phyloP scores from a whole-genome alignment of 768 basidiomycete species.

The Serendipita sp. region DNA sequence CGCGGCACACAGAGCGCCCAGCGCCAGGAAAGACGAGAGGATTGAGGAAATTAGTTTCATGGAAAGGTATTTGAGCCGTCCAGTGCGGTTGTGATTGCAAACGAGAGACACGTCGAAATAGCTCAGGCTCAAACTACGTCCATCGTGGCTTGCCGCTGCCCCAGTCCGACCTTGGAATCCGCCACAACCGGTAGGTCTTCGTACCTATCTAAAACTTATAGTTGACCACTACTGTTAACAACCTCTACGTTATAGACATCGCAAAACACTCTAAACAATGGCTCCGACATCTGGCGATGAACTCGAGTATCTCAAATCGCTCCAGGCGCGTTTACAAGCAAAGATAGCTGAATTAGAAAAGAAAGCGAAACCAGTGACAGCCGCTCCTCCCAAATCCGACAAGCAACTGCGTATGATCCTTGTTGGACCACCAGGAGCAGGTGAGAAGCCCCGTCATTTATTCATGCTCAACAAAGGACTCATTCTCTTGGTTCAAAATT shows the following conservation, averaged over 20 bases:
- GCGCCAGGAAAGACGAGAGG: conserved; percentile 17
- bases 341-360: conserved; percentile 74
- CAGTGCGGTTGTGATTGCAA: not conserved
- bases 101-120: not conserved
- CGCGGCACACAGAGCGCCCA: conserved; percentile 22
- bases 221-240: not conserved
- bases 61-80: not conserved
- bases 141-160: not conserved
- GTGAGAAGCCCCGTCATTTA: conserved; percentile 28
- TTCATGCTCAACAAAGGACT: not conserved
- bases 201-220: not conserved
- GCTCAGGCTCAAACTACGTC: not conserved
- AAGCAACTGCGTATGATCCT: conserved; percentile 80
- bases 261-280: conserved; percentile 1
- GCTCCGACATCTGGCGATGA: conserved; percentile 31
- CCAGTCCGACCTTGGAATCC: not conserved
- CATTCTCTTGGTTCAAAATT: not conserved
- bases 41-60: conserved; percentile 19
- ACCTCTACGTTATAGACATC: not conserved
- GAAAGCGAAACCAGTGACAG: conserved; percentile 34
- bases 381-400: conserved; percentile 35
- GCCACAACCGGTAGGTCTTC: not conserved
- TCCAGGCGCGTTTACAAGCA: conserved; percentile 76
- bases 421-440: conserved; percentile 92
- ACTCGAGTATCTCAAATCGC: conserved; percentile 85